Base-by-base conservation (phyloP, 805 yeast species). In the Ogataea trehaloabstinens region DNA sequence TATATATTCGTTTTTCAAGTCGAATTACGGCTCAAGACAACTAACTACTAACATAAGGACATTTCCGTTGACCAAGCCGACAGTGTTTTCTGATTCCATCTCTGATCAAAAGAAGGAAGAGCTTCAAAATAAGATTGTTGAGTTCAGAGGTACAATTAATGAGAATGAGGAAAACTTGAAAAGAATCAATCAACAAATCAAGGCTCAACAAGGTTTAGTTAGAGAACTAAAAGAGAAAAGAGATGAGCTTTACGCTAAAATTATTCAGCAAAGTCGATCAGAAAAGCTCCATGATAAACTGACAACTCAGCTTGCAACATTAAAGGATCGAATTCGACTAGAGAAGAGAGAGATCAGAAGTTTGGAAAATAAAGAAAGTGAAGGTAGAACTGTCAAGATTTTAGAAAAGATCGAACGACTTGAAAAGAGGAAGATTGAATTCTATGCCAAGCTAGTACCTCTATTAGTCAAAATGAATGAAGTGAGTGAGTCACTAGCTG, bases 11-110 rank as follows among this genome's bases (percentile, higher is more conserved):
- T 63, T 85, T 12, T 63, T 57, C 6, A 67, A 67, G 44, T 89
- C 96, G 1, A 59, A 56, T 13, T 88, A 83, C 61, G 95, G 95
- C 19, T 59, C 66, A 2, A 68, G 63, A 45, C 85, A 80, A 52
- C 62, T 71, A 2, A 67, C 73, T 55, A 69, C 71, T 39, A 61
- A 29, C 57, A 76, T 38, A 63, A 69, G 47, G 49, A 54, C 51
- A 48, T 42, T 57, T 30, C 24, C 38, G 2, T 43, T 42, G 20
- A 12, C 44, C 8, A 35, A 53, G 4, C 41, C 50, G 4, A 56
- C 69, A 2, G 68, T 60, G 56, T 67, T 58, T 19, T 37, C 48
- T 11, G 52, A 52, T 25, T 64, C 68, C 4, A 41, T 64, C 19
- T 52, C 67, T 1, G 55, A 52, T 11, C 66, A 60, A 21, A 52